phyloP scores from a whole-genome alignment of 148 eudicot species.

The Suaeda aralocaspica region DNA sequence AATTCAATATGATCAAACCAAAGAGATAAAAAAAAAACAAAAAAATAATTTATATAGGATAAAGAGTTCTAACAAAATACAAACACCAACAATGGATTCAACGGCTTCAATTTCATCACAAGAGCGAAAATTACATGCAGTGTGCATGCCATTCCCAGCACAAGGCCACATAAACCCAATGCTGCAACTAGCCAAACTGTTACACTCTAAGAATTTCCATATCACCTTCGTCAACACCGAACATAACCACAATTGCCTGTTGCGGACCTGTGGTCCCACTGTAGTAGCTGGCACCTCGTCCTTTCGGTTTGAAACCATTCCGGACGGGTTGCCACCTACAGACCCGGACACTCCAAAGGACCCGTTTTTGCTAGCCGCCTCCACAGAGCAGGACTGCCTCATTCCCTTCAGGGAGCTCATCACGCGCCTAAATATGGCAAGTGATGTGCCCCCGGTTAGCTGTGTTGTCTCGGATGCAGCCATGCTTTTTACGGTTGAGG shows the following conservation, averaged over 20 bases:
- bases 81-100: too few species aligned
- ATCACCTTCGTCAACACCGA: too few species aligned
- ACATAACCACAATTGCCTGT: constrained; percentile 32
- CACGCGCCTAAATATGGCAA: neutral
- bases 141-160: constrained; percentile 30
- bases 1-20: too few species aligned
- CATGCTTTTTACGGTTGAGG: constrained; percentile 37
- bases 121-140: constrained; percentile 19
- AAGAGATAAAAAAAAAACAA: too few species aligned
- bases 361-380: constrained; percentile 13
- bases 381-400: constrained; percentile 14
- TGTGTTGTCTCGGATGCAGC: constrained; percentile 31
- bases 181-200: too few species aligned
- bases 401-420: constrained; percentile 32
- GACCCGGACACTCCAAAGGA: constrained; percentile 35
- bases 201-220: too few species aligned
- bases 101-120: neutral
- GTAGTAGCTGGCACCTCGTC: constrained; percentile 28
- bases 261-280: constrained; percentile 29
- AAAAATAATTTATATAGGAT: too few species aligned
- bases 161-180: too few species aligned
- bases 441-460: constrained; percentile 27
- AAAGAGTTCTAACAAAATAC: too few species aligned
- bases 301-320: constrained; percentile 33
- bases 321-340: constrained; percentile 37